A percentile compares a stretch with the other conserved stretches of the same genome.
Conservation (phyloP, 805 yeast species). For the Candida argentea region DNA sequence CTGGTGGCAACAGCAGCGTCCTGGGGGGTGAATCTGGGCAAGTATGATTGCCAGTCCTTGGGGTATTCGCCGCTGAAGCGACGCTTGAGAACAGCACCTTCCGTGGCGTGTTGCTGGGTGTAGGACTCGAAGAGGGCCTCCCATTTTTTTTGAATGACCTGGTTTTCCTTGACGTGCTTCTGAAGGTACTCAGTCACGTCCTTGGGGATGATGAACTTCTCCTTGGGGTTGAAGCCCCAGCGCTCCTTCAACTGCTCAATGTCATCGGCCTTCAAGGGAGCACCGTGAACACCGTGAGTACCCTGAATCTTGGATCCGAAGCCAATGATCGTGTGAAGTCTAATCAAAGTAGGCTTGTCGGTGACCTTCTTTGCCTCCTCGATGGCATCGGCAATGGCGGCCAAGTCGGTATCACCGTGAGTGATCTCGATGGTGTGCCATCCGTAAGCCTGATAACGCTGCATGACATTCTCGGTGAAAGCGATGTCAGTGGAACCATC, state of each 20-base stretch:
- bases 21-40: slow-evolving; percentile 69
- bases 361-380: slow-evolving; percentile 67
- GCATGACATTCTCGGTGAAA: slow-evolving; percentile 85
- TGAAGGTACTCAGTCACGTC: slow-evolving; percentile 70
- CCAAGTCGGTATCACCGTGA: slow-evolving; percentile 74
- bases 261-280: slow-evolving; percentile 92
- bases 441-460: slow-evolving; percentile 85
- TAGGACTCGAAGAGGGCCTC: slow-evolving; percentile 51
- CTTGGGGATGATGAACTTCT: slow-evolving; percentile 68
- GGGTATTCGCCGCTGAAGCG: slow-evolving; percentile 75
- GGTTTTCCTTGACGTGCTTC: slow-evolving; percentile 51
- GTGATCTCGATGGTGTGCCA: slow-evolving; percentile 78
- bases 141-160: slow-evolving; percentile 68
- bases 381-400: slow-evolving; percentile 62
- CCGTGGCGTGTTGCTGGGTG: slow-evolving; percentile 59
- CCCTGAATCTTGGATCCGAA: slow-evolving; percentile 82
- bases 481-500: slow-evolving; percentile 88
- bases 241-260: slow-evolving; percentile 73
- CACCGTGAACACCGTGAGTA: slow-evolving; percentile 89
- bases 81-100: slow-evolving; percentile 71
- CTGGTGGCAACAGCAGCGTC: slow-evolving; percentile 89
- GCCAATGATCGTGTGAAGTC: slow-evolving; percentile 87
- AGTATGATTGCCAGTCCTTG: slow-evolving; percentile 61
- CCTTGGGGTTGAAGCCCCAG: slow-evolving; percentile 82
- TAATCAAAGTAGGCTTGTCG: slow-evolving; percentile 84